These are phyloP conservation scores for Naganishia friedmannii DNA, from an alignment of 768 basidiomycete genomes.

Conservation along the genomic window DNA sequence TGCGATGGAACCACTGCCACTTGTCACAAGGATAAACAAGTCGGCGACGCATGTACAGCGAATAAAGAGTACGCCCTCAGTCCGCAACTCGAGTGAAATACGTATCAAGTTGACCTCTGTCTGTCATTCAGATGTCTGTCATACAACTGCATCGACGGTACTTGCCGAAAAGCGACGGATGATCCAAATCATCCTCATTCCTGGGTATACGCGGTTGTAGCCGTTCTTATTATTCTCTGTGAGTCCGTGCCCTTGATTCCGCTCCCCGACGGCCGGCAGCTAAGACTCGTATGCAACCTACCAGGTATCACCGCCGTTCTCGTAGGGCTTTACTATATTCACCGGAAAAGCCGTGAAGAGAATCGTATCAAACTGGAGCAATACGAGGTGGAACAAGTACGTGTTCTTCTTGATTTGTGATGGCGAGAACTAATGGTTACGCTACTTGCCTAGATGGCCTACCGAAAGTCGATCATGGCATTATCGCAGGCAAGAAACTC, in stretches of 20 bases:
- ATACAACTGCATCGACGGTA: slow-evolving; percentile 67
- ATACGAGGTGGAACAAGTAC: slow-evolving; percentile 79
- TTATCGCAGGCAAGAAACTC: slow-evolving; percentile 48
- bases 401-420: not conserved
- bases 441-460: slow-evolving; percentile 39
- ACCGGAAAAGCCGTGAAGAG: slow-evolving; percentile 67
- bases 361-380: slow-evolving; percentile 80
- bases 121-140: slow-evolving; percentile 62
- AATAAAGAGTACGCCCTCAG: slow-evolving; percentile 58
- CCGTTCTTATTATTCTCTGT: slow-evolving; percentile 71
- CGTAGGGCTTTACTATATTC: slow-evolving; percentile 65
- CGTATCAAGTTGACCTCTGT: not conserved
- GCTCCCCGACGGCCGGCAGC: not conserved
- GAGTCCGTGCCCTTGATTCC: slow-evolving; percentile 39
- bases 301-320: slow-evolving; percentile 74
- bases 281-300: not conserved
- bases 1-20: slow-evolving; percentile 64
- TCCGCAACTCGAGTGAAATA: not conserved
- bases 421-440: not conserved
- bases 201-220: slow-evolving; percentile 73
- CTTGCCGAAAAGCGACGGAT: slow-evolving; percentile 65
- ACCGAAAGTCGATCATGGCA: slow-evolving; percentile 50
- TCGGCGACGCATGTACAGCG: slow-evolving; percentile 62
- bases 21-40: slow-evolving; percentile 62
- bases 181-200: slow-evolving; percentile 62